These are phyloP conservation scores for Amphibolis antarctica DNA, from an alignment of 106 monocot genomes.

Conservation along the genomic window DNA sequence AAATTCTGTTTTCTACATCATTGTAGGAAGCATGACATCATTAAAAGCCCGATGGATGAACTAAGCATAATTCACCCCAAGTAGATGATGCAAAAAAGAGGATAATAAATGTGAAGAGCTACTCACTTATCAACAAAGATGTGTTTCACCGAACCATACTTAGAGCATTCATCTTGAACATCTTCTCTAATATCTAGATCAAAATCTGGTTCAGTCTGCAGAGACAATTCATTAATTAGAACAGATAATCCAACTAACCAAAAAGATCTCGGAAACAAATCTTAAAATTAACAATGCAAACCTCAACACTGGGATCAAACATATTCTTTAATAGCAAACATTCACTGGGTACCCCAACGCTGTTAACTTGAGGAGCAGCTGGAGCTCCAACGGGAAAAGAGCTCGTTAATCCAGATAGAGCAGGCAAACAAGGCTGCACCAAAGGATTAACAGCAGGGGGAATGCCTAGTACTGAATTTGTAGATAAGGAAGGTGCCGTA, in stretches of 20 bases:
- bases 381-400: slow-evolving; percentile 7
- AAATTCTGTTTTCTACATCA: too few species aligned
- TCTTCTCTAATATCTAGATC: slow-evolving; percentile 92
- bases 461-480: slow-evolving; percentile 40
- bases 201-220: slow-evolving; percentile 92
- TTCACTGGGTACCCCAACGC: slow-evolving; percentile 56
- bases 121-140: slow-evolving; percentile 88
- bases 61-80: too few species aligned
- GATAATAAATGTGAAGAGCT: background rate
- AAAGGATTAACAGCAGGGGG: slow-evolving; percentile 24
- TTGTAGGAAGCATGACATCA: too few species aligned
- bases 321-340: slow-evolving; percentile 90
- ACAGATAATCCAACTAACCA: too few species aligned
- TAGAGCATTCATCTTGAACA: slow-evolving; percentile 88
- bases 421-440: slow-evolving; percentile 20
- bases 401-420: slow-evolving; percentile 12
- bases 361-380: slow-evolving; percentile 14
- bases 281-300: slow-evolving; percentile 4
- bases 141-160: slow-evolving; percentile 74
- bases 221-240: slow-evolving; percentile 2
- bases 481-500: slow-evolving; percentile 16
- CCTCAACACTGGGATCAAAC: slow-evolving; percentile 92
- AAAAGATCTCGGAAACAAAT: background rate
- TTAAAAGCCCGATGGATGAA: too few species aligned
- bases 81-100: too few species aligned